These are phyloP conservation scores for Suhomyces kunorum DNA, from an alignment of 1,139 yeast genomes.

Conservation along the genomic window DNA sequence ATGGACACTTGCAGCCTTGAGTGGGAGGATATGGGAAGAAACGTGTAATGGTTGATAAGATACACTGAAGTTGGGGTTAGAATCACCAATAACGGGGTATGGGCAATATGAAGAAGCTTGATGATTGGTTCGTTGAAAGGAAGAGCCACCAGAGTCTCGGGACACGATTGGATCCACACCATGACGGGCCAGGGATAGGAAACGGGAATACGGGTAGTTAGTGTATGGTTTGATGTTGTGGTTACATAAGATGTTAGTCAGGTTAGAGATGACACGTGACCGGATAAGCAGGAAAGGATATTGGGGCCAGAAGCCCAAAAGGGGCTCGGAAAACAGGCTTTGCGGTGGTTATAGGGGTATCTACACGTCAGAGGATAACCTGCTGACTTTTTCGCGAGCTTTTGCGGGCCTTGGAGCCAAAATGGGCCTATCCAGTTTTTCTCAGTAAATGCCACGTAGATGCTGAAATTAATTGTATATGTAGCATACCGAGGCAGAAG, in stretches of 20 bases:
- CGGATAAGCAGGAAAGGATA: background rate
- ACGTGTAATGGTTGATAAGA: constrained; percentile 32
- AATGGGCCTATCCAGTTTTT: too few relatives aligned
- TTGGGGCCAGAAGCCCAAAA: background rate
- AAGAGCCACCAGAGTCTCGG: constrained; percentile 33
- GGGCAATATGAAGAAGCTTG: constrained; percentile 31
- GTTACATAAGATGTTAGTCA: background rate
- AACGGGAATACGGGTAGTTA: background rate
- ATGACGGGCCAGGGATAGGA: constrained; percentile 18
- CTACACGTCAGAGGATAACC: too few relatives aligned
- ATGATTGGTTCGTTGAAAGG: constrained; percentile 27
- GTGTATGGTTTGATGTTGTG: constrained; percentile 1
- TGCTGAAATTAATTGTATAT: too few relatives aligned
- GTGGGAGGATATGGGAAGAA: constrained; percentile 39
- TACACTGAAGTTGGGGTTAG: constrained; percentile 32
- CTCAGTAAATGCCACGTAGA: too few relatives aligned
- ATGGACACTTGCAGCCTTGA: constrained; percentile 34
- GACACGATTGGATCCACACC: constrained; percentile 44
- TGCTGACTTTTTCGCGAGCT: too few relatives aligned
- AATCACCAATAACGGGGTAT: constrained; percentile 37
- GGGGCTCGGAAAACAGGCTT: too few relatives aligned
- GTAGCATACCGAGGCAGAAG: too few relatives aligned
- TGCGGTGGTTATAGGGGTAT: too few relatives aligned
- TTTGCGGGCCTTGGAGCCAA: too few relatives aligned
- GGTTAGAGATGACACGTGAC: background rate